Conservation (phyloP, 2,329 filamentous ascomycete species). For the Venturia pyrina region DNA sequence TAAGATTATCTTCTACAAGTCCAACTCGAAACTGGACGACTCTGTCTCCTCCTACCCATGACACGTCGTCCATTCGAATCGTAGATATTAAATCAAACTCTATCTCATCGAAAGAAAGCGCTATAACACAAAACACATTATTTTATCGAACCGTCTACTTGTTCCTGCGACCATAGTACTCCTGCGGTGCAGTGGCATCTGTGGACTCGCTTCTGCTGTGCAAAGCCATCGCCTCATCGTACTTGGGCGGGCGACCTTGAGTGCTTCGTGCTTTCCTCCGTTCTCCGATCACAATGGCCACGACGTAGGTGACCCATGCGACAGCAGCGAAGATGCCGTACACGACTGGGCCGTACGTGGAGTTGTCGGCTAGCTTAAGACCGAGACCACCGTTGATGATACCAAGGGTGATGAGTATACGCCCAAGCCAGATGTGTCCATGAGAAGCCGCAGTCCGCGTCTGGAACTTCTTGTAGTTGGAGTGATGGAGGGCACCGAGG, state of each 20-base stretch:
- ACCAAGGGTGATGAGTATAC: conserved; percentile 39
- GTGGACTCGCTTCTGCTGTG: not conserved
- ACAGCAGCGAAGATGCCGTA: conserved; percentile 42
- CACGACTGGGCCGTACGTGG: conserved; percentile 32
- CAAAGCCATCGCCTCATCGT: conserved; percentile 4
- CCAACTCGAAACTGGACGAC: not conserved
- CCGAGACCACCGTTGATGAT: conserved; percentile 50
- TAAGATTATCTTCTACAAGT: not conserved
- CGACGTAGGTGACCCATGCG: conserved; percentile 27
- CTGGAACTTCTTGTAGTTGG: conserved; percentile 37
- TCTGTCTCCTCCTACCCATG: not conserved
- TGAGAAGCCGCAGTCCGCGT: conserved; percentile 37
- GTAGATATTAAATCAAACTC: not conserved
- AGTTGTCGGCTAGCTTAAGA: conserved; percentile 35
- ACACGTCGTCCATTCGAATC: not conserved
- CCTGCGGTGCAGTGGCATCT: not conserved
- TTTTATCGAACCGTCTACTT: not conserved
- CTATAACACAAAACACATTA: conserved; percentile 1
- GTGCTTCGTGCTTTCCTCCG: conserved; percentile 3
- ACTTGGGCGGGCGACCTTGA: conserved; percentile 12
- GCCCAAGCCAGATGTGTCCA: conserved; percentile 46
- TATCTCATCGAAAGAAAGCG: not conserved
- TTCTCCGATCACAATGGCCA: conserved; percentile 14
- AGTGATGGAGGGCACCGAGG: conserved; percentile 43
- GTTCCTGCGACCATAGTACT: conserved; percentile 8